Conservation (phyloP, 192 early-diverging fungal genomes). For the Kickxella alabastrina region DNA sequence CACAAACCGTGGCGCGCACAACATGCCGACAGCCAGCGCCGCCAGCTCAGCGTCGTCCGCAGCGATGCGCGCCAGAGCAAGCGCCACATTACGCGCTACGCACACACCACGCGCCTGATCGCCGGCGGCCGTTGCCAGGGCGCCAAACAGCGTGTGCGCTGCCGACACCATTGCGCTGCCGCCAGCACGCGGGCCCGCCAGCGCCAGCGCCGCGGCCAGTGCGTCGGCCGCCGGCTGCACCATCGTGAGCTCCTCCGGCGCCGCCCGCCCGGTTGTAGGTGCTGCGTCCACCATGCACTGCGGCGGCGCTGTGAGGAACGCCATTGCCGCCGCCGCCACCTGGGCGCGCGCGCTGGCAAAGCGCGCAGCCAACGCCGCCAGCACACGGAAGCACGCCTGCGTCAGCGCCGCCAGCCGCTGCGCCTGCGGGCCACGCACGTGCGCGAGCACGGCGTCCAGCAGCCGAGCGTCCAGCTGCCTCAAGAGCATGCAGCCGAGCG, state of each 20-base stretch:
- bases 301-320: constrained; percentile 32
- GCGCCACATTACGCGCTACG: constrained; percentile 36
- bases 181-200: neutral
- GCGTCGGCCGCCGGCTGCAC: constrained; percentile 29
- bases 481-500: constrained; percentile 30
- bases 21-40: constrained; percentile 60
- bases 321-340: constrained; percentile 5
- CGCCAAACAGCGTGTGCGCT: constrained; percentile 37
- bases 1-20: constrained; percentile 58
- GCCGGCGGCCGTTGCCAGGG: constrained; percentile 11
- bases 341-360: constrained; percentile 21
- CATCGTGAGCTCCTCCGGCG: constrained; percentile 12
- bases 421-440: constrained; percentile 18
- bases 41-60: constrained; percentile 51
- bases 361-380: constrained; percentile 21
- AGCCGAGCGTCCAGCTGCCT: constrained; percentile 16
- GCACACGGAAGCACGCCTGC: constrained; percentile 39
- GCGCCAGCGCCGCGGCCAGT: constrained; percentile 18
- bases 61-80: constrained; percentile 33
- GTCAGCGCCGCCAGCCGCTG: constrained; percentile 27
- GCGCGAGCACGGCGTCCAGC: constrained; percentile 20
- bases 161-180: constrained; percentile 15
- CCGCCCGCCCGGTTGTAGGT: constrained; percentile 2
- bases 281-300: constrained; percentile 15
- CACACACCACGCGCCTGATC: constrained; percentile 12